Conservation (phyloP, 371 early-diverging fungal genomes). For the Phascolomyces articulosus region DNA sequence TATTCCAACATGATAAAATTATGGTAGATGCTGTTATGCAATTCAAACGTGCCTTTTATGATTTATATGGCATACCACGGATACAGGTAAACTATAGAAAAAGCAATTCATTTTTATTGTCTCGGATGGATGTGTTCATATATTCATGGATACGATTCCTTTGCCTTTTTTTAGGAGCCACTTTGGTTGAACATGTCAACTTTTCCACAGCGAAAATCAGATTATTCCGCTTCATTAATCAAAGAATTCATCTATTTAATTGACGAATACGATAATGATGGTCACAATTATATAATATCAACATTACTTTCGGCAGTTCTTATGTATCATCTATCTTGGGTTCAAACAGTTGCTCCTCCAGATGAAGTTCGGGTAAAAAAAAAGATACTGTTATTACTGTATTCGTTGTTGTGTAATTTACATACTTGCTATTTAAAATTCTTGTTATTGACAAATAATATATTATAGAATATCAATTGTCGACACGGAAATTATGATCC, state of each 20-base stretch:
- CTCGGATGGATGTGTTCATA: no score
- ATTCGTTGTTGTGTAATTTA: no score
- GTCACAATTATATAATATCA: slow-evolving; percentile 51
- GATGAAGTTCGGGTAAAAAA: slow-evolving; percentile 42
- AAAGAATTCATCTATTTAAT: slow-evolving; percentile 54
- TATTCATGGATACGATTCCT: no score
- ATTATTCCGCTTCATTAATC: slow-evolving; percentile 52
- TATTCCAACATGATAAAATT: slow-evolving; percentile 55
- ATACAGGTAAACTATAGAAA: slow-evolving; percentile 67
- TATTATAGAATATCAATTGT: slow-evolving; percentile 36
- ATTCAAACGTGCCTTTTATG: slow-evolving; percentile 55
- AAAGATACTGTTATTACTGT: no score
- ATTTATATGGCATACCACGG: slow-evolving; percentile 60
- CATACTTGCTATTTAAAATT: no score
- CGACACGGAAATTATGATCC: slow-evolving; percentile 67
- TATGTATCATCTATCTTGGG: slow-evolving; percentile 67
- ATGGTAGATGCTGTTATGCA: slow-evolving; percentile 52
- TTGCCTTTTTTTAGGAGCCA: slow-evolving; percentile 55
- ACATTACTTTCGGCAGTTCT: slow-evolving; percentile 59
- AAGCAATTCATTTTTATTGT: no score
- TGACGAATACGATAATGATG: slow-evolving; percentile 43
- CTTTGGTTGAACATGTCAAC: slow-evolving; percentile 71
- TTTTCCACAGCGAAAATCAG: slow-evolving; percentile 56
- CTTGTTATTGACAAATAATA: no score
- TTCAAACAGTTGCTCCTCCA: slow-evolving; percentile 63